Conservation (phyloP, 1,284 basidiomycete genomes). For the Vanrija pseudolonga region DNA sequence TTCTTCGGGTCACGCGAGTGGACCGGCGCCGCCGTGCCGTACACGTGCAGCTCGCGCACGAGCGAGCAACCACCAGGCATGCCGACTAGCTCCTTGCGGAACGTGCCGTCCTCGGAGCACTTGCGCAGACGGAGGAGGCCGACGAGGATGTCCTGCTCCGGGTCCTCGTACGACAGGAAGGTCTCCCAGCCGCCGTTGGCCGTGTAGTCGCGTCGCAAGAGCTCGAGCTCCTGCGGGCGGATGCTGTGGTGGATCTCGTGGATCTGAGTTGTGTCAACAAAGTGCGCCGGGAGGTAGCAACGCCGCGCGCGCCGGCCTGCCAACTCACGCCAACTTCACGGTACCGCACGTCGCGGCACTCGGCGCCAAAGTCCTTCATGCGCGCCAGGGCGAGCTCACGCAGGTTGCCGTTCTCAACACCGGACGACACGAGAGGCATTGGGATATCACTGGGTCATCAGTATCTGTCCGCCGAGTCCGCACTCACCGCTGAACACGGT, state of each 20-base stretch:
- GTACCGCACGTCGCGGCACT: slow-evolving; percentile 95
- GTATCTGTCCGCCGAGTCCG: slow-evolving; percentile 4
- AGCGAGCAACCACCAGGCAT: slow-evolving; percentile 81
- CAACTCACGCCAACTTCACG: slow-evolving; percentile 89
- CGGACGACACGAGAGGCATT: slow-evolving; percentile 87
- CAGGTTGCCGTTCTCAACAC: slow-evolving; percentile 97
- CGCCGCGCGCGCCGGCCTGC: neutral
- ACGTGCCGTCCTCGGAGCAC: slow-evolving; percentile 94
- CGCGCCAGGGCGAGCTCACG: slow-evolving; percentile 92
- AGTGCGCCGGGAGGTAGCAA: too few relatives aligned
- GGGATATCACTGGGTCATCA: slow-evolving; percentile 74
- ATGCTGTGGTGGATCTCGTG: slow-evolving; percentile 99
- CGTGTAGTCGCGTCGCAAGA: slow-evolving; percentile 92
- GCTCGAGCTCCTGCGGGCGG: slow-evolving; percentile 90
- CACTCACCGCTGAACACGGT: slow-evolving; percentile 84
- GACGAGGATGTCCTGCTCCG: slow-evolving; percentile 91
- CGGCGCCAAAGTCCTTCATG: slow-evolving; percentile 98
- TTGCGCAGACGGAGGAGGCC: slow-evolving; percentile 89
- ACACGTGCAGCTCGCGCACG: slow-evolving; percentile 96
- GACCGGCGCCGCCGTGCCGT: slow-evolving; percentile 95
- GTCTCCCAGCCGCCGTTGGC: slow-evolving; percentile 99
- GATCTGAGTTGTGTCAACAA: slow-evolving; percentile 56
- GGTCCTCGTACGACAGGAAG: slow-evolving; percentile 98
- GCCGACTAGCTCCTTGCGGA: slow-evolving; percentile 83
- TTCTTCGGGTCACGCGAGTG: slow-evolving; percentile 97